Conservation (phyloP, 2,329 filamentous ascomycete species). For the Neospermospora avenae region DNA sequence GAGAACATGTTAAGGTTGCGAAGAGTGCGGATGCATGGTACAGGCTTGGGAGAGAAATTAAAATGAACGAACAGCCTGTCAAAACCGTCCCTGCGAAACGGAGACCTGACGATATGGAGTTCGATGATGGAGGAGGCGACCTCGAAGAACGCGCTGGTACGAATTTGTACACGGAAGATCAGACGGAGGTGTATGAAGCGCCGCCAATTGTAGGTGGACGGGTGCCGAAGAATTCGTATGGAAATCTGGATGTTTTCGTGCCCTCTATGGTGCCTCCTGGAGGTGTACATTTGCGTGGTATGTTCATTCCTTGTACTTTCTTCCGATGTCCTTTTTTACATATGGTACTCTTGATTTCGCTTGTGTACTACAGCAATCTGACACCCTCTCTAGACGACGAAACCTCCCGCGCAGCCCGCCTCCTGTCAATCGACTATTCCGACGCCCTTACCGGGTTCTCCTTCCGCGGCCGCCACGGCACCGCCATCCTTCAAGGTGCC, state of each 20-base stretch:
- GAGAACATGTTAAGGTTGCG: slow-evolving; percentile 74
- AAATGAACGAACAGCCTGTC: slow-evolving; percentile 72
- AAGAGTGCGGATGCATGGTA: slow-evolving; percentile 89
- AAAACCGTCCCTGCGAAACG: slow-evolving; percentile 62
- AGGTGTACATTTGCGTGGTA: slow-evolving; percentile 68
- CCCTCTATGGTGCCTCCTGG: slow-evolving; percentile 86
- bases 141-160: slow-evolving; percentile 49
- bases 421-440: slow-evolving; percentile 80
- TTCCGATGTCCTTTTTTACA: neutral
- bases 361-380: slow-evolving; percentile 4
- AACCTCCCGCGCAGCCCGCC: slow-evolving; percentile 67
- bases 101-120: slow-evolving; percentile 35
- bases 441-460: slow-evolving; percentile 88
- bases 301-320: slow-evolving; percentile 20
- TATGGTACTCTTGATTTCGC: neutral
- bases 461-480: slow-evolving; percentile 83
- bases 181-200: slow-evolving; percentile 71
- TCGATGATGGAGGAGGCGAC: slow-evolving; percentile 36
- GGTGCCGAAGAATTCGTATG: slow-evolving; percentile 87
- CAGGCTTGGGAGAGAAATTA: slow-evolving; percentile 76
- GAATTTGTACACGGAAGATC: slow-evolving; percentile 58
- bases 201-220: slow-evolving; percentile 71
- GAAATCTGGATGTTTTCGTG: slow-evolving; percentile 92
- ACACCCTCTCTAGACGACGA: slow-evolving; percentile 44
- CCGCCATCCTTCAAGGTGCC: slow-evolving; percentile 74